These are phyloP conservation scores for Hymenoscyphus fructigenus DNA, from an alignment of 2,329 filamentous ascomycete genomes.

Conservation along the genomic window DNA sequence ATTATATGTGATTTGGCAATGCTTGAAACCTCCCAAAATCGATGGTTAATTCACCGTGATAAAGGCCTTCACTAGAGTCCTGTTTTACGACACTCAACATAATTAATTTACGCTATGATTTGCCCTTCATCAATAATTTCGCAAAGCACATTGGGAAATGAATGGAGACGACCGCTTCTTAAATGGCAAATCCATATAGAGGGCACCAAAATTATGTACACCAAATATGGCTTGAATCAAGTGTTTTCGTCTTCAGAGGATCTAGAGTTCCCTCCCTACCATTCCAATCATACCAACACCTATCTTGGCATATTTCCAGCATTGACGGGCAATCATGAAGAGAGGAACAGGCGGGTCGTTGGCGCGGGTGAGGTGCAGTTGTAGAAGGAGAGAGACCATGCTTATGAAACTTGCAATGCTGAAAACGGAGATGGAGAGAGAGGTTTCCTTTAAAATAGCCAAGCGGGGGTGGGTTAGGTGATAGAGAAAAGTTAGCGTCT, in stretches of 20 bases:
- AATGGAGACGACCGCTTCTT: too few relatives aligned
- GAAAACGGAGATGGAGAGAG: slow-evolving; percentile 74
- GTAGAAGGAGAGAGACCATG: slow-evolving; percentile 67
- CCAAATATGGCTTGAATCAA: too few relatives aligned
- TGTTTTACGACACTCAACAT: too few relatives aligned
- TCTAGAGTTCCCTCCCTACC: slow-evolving; percentile 21
- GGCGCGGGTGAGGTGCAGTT: slow-evolving; percentile 52
- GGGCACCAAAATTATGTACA: background rate
- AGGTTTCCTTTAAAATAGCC: slow-evolving; percentile 76
- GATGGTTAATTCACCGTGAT: too few relatives aligned
- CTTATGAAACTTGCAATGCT: slow-evolving; percentile 74
- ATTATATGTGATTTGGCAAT: background rate
- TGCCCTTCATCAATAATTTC: too few relatives aligned
- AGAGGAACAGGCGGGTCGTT: slow-evolving; percentile 35
- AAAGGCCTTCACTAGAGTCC: too few relatives aligned
- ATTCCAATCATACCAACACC: slow-evolving; percentile 23
- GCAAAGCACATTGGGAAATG: too few relatives aligned
- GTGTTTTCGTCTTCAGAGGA: background rate
- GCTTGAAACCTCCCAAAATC: background rate
- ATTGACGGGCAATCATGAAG: slow-evolving; percentile 26
- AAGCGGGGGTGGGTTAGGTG: slow-evolving; percentile 76
- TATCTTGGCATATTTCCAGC: slow-evolving; percentile 29
- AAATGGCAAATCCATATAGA: background rate
- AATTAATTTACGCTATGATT: too few relatives aligned
- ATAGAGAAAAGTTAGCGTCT: slow-evolving; percentile 73